These are phyloP conservation scores for Candida sojae DNA, from an alignment of 1,139 yeast genomes.

Conservation along the genomic window DNA sequence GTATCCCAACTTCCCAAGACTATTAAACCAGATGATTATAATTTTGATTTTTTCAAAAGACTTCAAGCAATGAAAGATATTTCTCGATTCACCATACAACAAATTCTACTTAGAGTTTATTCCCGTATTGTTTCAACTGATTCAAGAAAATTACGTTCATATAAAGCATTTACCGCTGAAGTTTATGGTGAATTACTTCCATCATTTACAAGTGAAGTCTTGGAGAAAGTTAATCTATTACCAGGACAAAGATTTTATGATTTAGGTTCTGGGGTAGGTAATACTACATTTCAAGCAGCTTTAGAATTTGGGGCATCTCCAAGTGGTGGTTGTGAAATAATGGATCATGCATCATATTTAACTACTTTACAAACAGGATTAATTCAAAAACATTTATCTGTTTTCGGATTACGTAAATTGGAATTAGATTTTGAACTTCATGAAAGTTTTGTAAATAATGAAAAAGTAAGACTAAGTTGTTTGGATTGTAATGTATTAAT, in stretches of 20 bases:
- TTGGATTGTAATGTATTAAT: slow-evolving; percentile 70
- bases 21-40: slow-evolving; percentile 24
- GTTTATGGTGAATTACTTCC: slow-evolving; percentile 93
- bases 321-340: slow-evolving; percentile 89
- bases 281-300: slow-evolving; percentile 88
- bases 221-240: slow-evolving; percentile 59
- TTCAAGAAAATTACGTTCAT: slow-evolving; percentile 62
- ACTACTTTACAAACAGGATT: slow-evolving; percentile 63
- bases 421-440: slow-evolving; percentile 58
- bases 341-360: slow-evolving; percentile 76
- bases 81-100: slow-evolving; percentile 65
- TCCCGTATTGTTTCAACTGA: slow-evolving; percentile 78
- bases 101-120: slow-evolving; percentile 70
- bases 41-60: slow-evolving; percentile 29
- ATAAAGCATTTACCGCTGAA: slow-evolving; percentile 85
- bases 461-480: slow-evolving; percentile 52
- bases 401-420: slow-evolving; percentile 66
- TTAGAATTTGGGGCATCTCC: slow-evolving; percentile 74
- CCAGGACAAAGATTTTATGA: slow-evolving; percentile 68
- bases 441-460: slow-evolving; percentile 73
- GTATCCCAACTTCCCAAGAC: slow-evolving; percentile 5
- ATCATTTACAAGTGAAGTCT: slow-evolving; percentile 66
- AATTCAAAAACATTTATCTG: slow-evolving; percentile 54
- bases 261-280: slow-evolving; percentile 93
- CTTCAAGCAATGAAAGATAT: slow-evolving; percentile 36